Evolutionary conservation across 495 filamentous ascomycete genomes (phyloP), one percentile per base, ranked within the genome.

Genomic region (Viridothelium virens): DNA sequence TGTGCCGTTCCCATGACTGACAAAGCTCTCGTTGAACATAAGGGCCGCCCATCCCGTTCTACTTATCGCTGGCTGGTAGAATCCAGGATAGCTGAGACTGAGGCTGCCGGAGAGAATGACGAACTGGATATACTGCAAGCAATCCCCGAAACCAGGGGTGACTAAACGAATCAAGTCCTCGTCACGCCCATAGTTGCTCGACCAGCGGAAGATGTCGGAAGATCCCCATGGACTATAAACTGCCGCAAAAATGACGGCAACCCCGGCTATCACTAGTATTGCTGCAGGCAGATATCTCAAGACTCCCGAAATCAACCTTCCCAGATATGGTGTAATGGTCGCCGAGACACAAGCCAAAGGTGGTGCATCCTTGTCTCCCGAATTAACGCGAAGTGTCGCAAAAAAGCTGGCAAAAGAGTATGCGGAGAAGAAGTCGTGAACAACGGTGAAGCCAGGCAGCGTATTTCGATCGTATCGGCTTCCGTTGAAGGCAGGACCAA

Each of bases 91-190:
- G 66, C 89, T 86, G 69, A 98, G 77, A 33, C 88, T 90, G 50
- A 98, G 77, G 48, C 87, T 85, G 1, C 95, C 95, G 0, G 92
- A 91, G 41, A 98, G 81, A 25, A 92, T 89, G 61, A 92, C 83
- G 69, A 95, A 97, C 72, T 98, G 94, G 38, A 98, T 88, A 73
- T 97, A 98, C 77, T 98, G 92, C 38, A 98, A 84, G 74, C 94
- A 98, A 70, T 98, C 94, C 11, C 91, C 92, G 74, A 98, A 98
- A 0, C 94, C 94, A 14, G 94, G 94, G 7, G 94, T 98, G 31
- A 98, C 91, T 41, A 97, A 79, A 38, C 94, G 88, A 48, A 98
- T 80, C 65, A 97, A 81, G 75, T 98, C 94, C 56, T 90, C 88
- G 69, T 98, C 95, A 70, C 92, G 86, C 38, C 94, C 95, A 74